Evolutionary conservation across 176 grass and related monocot genomes (phyloP).

Genomic region (Olyra latifolia): DNA sequence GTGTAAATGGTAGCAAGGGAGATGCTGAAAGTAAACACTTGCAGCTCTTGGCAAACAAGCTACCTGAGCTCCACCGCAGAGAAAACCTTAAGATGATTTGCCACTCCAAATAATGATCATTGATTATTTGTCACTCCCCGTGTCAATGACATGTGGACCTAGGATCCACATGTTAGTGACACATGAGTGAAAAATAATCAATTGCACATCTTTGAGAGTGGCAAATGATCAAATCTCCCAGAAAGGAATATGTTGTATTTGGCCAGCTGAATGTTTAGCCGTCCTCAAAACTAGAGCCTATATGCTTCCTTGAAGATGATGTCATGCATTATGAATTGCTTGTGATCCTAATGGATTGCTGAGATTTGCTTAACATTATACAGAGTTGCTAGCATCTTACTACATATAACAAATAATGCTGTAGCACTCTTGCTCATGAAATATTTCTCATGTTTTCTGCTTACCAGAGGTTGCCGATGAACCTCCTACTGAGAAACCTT

Average conservation of each 20-base stretch:
- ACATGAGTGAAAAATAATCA: too few relatives aligned
- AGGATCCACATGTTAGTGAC: too few relatives aligned
- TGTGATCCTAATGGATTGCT: neutral
- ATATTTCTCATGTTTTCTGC: slow-evolving; percentile 1
- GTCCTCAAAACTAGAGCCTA: slow-evolving; percentile 1
- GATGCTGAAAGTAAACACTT: slow-evolving; percentile 3
- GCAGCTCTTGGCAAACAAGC: neutral
- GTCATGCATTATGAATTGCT: neutral
- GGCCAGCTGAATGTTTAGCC: neutral
- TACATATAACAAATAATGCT: neutral
- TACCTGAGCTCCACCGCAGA: neutral
- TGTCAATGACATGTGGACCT: too few relatives aligned
- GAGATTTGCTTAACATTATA: neutral
- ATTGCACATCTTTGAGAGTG: too few relatives aligned
- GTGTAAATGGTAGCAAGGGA: neutral
- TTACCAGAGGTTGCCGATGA: slow-evolving; percentile 58
- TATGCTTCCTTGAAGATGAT: neutral
- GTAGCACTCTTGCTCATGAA: neutral
- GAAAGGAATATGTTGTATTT: slow-evolving; percentile 2
- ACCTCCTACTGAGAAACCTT: slow-evolving; percentile 55
- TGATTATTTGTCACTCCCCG: too few relatives aligned
- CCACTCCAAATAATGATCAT: too few relatives aligned
- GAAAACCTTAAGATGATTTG: neutral
- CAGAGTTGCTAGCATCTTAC: neutral
- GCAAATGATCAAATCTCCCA: too few relatives aligned